Base-by-base conservation (phyloP, 768 basidiomycete species). In the Pisolithus tinctorius region DNA sequence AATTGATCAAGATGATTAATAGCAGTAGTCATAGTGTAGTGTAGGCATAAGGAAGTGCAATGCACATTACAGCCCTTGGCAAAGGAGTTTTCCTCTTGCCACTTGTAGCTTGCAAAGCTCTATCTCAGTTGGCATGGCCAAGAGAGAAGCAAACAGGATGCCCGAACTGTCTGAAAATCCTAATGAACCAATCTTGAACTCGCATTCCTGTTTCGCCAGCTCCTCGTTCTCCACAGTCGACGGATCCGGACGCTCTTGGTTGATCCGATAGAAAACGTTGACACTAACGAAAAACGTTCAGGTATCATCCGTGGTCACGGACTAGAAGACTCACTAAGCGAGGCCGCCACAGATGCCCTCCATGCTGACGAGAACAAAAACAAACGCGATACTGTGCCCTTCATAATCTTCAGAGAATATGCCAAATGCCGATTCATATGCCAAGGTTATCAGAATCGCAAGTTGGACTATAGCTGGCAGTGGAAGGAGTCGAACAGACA, bases 341-440 rank as follows among this genome's bases (percentile, higher is more conserved):
- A 87, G 74, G 4, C 95, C 95, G 29, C 95, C 95, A 56, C 92
- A 95, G 41, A 96, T 74, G 3, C 95, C 95, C 65, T 99, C 95
- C 7, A 91, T 54, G 55, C 86, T 82, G 59, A 99, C 84, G 43
- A 96, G 76, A 10, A 80, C 36, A 62, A 93, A 89, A 3, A 91
- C 85, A 20, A 83, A 60, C 14, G 74, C 60, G 55, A 92, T 81
- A 52, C 76, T 83, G 39, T 74, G 48, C 16, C 71, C 71, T 34
- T 71, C 57, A 7, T 67, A 58, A 6, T 72, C 74, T 25, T 71
- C 69, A 3, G 73, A 59, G 65, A 88, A 84, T 54, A 89, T 66
- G 3, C 86, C 86, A 3, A 82, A 69, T 0, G 82, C 85, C 13
- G 84, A 83, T 66, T 91, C 88, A 36, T 79, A 72, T 6, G 76